phyloP scores from a whole-genome alignment of 768 basidiomycete genomes.

The Xerocomellus chrysenteron region DNA sequence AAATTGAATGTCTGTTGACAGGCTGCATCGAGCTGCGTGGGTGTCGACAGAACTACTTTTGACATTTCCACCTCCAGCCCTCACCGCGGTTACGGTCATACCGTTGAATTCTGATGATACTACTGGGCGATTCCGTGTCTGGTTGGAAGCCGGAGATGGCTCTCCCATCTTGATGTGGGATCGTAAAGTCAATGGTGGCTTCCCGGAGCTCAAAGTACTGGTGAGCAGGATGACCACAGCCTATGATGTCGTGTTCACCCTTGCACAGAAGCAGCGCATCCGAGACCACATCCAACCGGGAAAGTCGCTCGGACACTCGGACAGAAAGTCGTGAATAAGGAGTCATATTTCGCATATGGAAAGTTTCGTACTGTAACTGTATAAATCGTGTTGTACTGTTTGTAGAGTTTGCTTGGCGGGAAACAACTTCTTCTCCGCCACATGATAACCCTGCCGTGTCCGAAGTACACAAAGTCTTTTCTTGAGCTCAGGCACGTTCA shows the following conservation, averaged over 20 bases:
- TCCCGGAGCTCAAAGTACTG: slow-evolving; percentile 85
- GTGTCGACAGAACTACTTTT: slow-evolving; percentile 88
- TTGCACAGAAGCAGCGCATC: slow-evolving; percentile 79
- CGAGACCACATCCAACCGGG: slow-evolving; percentile 81
- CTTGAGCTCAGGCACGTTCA: slow-evolving; percentile 24
- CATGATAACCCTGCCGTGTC: slow-evolving; percentile 18
- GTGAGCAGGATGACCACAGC: slow-evolving; percentile 42
- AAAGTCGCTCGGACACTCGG: slow-evolving; percentile 85
- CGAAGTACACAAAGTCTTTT: slow-evolving; percentile 13
- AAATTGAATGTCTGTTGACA: slow-evolving; percentile 28
- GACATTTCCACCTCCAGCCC: slow-evolving; percentile 80
- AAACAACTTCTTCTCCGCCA: slow-evolving; percentile 15
- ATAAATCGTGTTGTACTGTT: slow-evolving; percentile 2
- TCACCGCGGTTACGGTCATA: slow-evolving; percentile 66
- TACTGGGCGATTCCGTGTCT: slow-evolving; percentile 87
- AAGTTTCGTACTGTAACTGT: slow-evolving; percentile 5
- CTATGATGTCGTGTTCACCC: slow-evolving; percentile 4
- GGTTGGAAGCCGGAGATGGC: slow-evolving; percentile 53
- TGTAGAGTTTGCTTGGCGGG: background rate
- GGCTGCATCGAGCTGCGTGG: slow-evolving; percentile 93
- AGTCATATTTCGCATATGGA: background rate
- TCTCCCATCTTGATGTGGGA: slow-evolving; percentile 73
- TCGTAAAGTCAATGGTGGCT: slow-evolving; percentile 85
- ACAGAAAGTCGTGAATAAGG: slow-evolving; percentile 43
- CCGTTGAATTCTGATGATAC: slow-evolving; percentile 81